Conservation (phyloP, 2,329 filamentous ascomycete genomes). For the Orbilia brochopaga region DNA sequence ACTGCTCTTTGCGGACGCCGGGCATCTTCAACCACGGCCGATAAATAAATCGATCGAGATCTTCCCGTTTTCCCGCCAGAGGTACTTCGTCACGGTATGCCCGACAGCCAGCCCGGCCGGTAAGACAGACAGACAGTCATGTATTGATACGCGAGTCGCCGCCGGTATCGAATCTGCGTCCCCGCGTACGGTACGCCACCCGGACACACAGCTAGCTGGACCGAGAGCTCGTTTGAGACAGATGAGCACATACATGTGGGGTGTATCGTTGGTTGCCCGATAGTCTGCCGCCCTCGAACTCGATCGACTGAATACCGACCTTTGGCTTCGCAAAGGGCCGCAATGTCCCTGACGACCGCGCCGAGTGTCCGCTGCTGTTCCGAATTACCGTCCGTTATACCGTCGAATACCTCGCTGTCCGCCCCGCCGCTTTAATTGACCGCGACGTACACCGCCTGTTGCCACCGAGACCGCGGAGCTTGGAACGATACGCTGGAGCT, state of each 20-base stretch:
- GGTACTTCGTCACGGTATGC: no score
- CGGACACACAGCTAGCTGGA: background rate
- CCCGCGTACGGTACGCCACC: no score
- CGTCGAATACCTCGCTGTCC: constrained; percentile 15
- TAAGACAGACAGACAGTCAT: constrained; percentile 8
- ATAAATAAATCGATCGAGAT: background rate
- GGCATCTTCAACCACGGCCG: background rate
- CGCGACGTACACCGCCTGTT: background rate
- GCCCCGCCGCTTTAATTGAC: constrained; percentile 33
- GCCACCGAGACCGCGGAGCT: background rate
- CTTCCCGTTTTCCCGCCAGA: background rate
- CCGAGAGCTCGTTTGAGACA: background rate
- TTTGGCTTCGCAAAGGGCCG: constrained; percentile 5
- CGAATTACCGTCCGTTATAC: constrained; percentile 19
- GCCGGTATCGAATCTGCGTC: constrained; percentile 13
- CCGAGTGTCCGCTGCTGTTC: constrained; percentile 30
- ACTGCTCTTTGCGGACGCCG: background rate
- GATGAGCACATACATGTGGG: background rate
- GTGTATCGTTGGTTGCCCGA: background rate
- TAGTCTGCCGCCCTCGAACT: background rate
- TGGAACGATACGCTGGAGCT: no score
- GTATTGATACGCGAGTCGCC: constrained; percentile 41
- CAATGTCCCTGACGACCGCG: constrained; percentile 36
- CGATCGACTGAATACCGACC: no score
- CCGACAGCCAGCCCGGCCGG: no score